Conservation (phyloP, 2,329 filamentous ascomycete genomes). For the Paracorniculantispora psalliotae region DNA sequence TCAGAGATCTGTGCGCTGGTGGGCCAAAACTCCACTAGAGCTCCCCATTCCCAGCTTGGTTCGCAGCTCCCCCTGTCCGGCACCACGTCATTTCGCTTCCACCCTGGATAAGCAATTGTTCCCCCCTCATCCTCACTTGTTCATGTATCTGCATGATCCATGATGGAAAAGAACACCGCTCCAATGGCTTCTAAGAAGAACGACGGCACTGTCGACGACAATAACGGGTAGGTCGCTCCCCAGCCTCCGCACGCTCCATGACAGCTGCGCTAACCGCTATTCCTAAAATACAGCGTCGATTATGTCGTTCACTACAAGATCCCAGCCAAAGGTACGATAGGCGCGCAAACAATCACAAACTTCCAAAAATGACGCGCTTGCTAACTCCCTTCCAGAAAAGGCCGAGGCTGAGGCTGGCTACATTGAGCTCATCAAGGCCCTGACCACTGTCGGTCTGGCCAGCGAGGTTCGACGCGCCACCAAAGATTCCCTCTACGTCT, state of each 20-base stretch:
- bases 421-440: conserved; percentile 67
- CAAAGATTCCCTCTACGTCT: conserved; percentile 71
- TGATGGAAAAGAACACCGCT: not conserved
- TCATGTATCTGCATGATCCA: not conserved
- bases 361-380: not conserved
- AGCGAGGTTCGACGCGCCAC: conserved; percentile 83
- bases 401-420: conserved; percentile 69
- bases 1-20: not conserved
- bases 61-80: not conserved
- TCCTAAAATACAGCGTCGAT: conserved; percentile 57
- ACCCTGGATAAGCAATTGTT: not conserved
- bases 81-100: conserved; percentile 6
- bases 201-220: conserved; percentile 12
- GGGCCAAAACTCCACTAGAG: conserved; percentile 9
- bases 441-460: conserved; percentile 74
- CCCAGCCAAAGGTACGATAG: conserved; percentile 55
- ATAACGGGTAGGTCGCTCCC: conserved; percentile 1
- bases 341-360: conserved; percentile 7
- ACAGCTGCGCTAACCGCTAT: conserved; percentile 12
- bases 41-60: no score
- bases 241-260: not conserved
- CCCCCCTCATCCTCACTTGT: not conserved
- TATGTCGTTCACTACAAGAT: conserved; percentile 82
- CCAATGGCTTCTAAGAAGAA: not conserved
- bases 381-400: conserved; percentile 47